Evolutionary conservation across 345 rosid genomes (phyloP), one percentile per base, ranked within the genome.

Genomic region (Euphorbia lathyris): DNA sequence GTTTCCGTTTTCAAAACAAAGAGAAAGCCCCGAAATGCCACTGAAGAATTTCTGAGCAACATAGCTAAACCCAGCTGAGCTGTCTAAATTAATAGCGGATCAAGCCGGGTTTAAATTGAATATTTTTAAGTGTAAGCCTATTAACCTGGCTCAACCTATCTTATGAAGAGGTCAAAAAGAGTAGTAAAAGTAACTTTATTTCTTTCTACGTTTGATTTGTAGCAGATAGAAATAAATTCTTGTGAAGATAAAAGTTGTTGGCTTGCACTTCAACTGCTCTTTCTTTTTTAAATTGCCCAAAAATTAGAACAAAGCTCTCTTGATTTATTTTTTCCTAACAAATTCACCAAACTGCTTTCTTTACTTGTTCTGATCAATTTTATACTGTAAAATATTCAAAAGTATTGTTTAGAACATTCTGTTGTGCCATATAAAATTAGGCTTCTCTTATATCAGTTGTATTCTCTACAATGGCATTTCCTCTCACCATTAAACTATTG

Each of bases 181-280:
- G 52, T 32, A 64, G 34, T 16, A 48, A 69, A 32, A 27, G 14
- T 20, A 27, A 43, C 67, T 23, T 0, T 51, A 51, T 8, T n/a
- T 55, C 7, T 34, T 74, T 75, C 75, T 77, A 77, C 79, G 86
- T 79, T 77, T 79, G 89, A 82, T 76, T 72, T 63, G 56, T 32
- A 40, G 5, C 48, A 26, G 53, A 45, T 22, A 20, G 23, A 34
- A 36, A 29, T 20, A n/a, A 55, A 70, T 56, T 58, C 40, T 45
- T 11, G 36, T 9, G 55, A 51, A 48, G 75, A 66, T 22, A 16
- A 45, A 77, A 76, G 88, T 88, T 80, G 97, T 87, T 88, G 87
- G 72, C 86, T 83, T 83, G 78, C 84, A 70, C 74, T 65, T 82
- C 85, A 88, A 77, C 98, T 78, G 83, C 89, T 79, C 76, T 77